These are phyloP conservation scores for Xylaria curta DNA, from an alignment of 495 filamentous ascomycete species.

Conservation along the genomic window DNA sequence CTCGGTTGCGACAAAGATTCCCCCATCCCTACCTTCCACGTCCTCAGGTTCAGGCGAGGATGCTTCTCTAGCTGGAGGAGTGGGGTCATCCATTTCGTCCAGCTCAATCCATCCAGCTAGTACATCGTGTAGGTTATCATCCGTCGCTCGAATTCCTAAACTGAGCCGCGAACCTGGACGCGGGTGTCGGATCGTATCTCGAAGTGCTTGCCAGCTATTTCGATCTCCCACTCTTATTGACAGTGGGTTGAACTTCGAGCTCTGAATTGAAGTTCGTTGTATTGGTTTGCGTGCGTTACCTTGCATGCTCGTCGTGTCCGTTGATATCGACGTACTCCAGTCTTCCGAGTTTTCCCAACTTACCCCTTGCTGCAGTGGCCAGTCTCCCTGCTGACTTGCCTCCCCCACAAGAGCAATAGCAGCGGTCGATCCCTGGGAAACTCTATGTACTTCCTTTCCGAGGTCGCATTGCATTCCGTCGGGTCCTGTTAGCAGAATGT, in stretches of 20 bases:
- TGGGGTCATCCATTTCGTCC: background rate
- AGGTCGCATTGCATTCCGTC: background rate
- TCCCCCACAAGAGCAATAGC: background rate
- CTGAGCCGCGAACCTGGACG: background rate
- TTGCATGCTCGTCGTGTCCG: background rate
- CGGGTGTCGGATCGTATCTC: background rate
- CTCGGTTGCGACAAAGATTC: slow-evolving; percentile 12
- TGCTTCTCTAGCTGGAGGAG: background rate
- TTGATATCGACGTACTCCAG: background rate
- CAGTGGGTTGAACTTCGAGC: background rate
- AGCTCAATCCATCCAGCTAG: slow-evolving; percentile 17
- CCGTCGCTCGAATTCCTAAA: background rate
- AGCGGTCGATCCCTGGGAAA: background rate
- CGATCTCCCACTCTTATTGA: background rate
- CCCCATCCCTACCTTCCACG: background rate
- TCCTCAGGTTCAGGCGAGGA: slow-evolving; percentile 12
- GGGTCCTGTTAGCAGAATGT: background rate
- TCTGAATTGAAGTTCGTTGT: background rate
- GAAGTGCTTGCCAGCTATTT: background rate
- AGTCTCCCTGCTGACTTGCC: background rate
- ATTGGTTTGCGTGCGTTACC: background rate
- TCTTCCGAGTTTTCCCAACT: background rate
- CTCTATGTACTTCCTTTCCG: background rate
- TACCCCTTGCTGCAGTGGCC: background rate
- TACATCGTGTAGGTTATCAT: background rate